Base-by-base conservation (phyloP, 75 land plant genomes). In the Pseudotsuga menziesii region DNA sequence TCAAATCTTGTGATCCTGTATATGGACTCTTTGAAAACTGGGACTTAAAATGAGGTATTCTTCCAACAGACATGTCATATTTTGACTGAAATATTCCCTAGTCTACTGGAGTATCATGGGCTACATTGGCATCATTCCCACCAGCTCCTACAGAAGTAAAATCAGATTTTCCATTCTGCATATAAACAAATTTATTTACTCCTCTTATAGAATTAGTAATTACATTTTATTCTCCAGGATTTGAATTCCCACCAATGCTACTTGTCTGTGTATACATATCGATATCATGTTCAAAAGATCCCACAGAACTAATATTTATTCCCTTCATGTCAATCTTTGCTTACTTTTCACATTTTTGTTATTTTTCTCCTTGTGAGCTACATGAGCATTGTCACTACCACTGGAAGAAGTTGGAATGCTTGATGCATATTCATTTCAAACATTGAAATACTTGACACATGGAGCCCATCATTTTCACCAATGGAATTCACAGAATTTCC, bases 1-100 rank as follows among this genome's bases (percentile, higher is more conserved):
- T 87, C 57, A 58, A 76, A 61, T 76, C 75, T 72, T 90, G 92
- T 15, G 82, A 72, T 58, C 78, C 84, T 72, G 91, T 83, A 48
- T 80, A 67, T 41, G 79, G 48, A 78, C 78, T 77, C 70, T 91
- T 85, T 32, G 86, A 4, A 78, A 82, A 77, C 15, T 89, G 91
- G 63, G 87, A 66, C 84, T 87, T 94, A 82, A 84, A 84, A 14
- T 86, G 88, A 15, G 75, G 63, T 9, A 27, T 76, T 12, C 48
- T 57, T 75, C 75, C 81, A 5, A 69, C 61, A 61, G 78, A 77
- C 22, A 39, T 2, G 26, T 82, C 85, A 17, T 76, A 85, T 61
- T 20, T 57, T 26, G 74, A 79, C 26, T 61, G 67, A 58, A 78
- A 54, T n/a, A 58, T 19, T 19, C 15, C 67, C 36, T 29, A 62